Conservation (phyloP, 371 early-diverging fungal genomes). For the Mortierella sp. region DNA sequence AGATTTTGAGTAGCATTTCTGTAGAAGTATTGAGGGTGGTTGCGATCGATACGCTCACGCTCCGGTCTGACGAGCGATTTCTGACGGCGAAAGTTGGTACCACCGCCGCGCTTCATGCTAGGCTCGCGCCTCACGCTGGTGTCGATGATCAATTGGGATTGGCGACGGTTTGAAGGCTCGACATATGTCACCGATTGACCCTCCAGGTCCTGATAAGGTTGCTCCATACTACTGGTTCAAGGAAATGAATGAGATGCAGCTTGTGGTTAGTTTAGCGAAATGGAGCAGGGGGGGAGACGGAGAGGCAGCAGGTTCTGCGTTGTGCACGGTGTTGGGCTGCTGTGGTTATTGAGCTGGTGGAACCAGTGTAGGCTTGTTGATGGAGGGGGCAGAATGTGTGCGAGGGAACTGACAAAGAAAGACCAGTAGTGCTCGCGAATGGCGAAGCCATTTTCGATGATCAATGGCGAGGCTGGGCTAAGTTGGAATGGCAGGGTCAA, state of each 20-base stretch:
- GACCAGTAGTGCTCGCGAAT: too few relatives aligned
- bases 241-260: neutral
- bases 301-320: neutral
- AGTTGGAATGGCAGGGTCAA: conserved; percentile 6
- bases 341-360: too few relatives aligned
- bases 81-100: conserved; percentile 54
- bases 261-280: neutral
- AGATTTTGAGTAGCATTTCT: conserved; percentile 58
- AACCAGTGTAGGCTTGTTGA: too few relatives aligned
- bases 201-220: conserved; percentile 47
- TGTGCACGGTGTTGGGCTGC: too few relatives aligned
- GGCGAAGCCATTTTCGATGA: too few relatives aligned
- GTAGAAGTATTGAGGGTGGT: conserved; percentile 66
- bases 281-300: neutral
- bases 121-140: too few relatives aligned
- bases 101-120: conserved; percentile 16
- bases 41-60: conserved; percentile 67
- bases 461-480: conserved; percentile 9
- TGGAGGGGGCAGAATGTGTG: neutral
- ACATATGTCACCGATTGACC: conserved; percentile 22
- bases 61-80: conserved; percentile 80
- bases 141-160: conserved; percentile 37
- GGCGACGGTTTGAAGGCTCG: conserved; percentile 34
- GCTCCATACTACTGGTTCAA: conserved; percentile 32
- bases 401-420: neutral